phyloP scores from a whole-genome alignment of 805 yeast species.

The Kurtzmaniella cleridarum region DNA sequence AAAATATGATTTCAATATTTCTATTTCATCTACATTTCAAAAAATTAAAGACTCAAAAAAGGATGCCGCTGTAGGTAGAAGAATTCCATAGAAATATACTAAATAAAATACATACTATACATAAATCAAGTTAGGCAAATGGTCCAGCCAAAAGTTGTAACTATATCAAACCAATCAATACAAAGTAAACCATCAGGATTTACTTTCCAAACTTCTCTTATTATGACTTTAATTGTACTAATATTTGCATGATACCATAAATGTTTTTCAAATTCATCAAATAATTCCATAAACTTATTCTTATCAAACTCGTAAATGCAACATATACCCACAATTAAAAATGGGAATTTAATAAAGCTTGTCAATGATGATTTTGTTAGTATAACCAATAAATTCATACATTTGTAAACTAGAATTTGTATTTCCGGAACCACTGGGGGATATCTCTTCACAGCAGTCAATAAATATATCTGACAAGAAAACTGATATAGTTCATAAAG shows the following conservation, averaged over 20 bases:
- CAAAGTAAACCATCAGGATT: conserved; percentile 23
- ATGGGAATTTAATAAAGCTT: conserved; percentile 31
- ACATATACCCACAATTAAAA: conserved; percentile 33
- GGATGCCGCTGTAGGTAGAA: background rate
- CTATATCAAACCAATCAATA: conserved; percentile 41
- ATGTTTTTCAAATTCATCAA: conserved; percentile 14
- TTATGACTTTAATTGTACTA: conserved; percentile 27
- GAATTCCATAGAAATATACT: conserved; percentile 1
- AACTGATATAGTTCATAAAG: conserved; percentile 8
- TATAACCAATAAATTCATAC: conserved; percentile 2
- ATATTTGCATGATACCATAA: conserved; percentile 26
- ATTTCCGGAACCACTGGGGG: conserved; percentile 12
- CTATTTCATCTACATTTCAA: background rate
- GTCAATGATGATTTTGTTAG: conserved; percentile 4
- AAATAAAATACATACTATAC: too few species aligned
- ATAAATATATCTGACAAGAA: conserved; percentile 5
- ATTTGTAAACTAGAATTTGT: conserved; percentile 5
- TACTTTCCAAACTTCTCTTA: conserved; percentile 34
- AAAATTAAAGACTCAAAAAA: conserved; percentile 1
- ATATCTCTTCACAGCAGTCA: conserved; percentile 7
- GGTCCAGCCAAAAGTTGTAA: conserved; percentile 36
- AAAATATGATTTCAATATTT: background rate
- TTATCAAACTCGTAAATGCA: conserved; percentile 11
- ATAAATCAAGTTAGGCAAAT: conserved; percentile 5
- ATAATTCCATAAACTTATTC: conserved; percentile 13